These are phyloP conservation scores for Penicillium sp. DNA, from an alignment of 2,329 filamentous ascomycete species.

Conservation along the genomic window DNA sequence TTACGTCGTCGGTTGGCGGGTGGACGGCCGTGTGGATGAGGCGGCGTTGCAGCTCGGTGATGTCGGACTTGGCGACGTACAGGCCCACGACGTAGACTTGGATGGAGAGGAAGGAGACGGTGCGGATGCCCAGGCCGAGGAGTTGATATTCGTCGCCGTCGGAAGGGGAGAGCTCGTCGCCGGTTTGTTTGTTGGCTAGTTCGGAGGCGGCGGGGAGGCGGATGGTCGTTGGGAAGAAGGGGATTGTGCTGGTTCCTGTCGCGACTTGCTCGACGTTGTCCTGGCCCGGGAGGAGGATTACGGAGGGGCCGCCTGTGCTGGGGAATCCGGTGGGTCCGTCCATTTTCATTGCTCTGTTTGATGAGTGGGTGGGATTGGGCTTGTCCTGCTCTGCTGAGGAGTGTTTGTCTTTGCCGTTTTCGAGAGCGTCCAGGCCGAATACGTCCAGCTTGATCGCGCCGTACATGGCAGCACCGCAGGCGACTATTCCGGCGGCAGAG, in stretches of 20 bases:
- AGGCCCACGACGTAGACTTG: conserved; percentile 94
- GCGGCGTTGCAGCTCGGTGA: conserved; percentile 75
- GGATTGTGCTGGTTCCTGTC: conserved; percentile 79
- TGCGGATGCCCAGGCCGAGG: conserved; percentile 82
- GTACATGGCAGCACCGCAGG: conserved; percentile 45
- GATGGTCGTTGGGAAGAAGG: conserved; percentile 74
- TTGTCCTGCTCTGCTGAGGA: conserved; percentile 14
- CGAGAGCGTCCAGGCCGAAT: conserved; percentile 33
- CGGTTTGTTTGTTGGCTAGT: conserved; percentile 35
- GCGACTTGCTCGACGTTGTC: conserved; percentile 73
- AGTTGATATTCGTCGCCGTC: conserved; percentile 71
- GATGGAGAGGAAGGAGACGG: conserved; percentile 84
- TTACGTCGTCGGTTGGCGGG: conserved; percentile 28
- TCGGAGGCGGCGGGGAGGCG: conserved; percentile 56
- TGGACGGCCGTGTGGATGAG: conserved; percentile 69
- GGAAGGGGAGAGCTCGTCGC: conserved; percentile 41
- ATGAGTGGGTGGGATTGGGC: conserved; percentile 5
- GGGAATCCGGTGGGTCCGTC: conserved; percentile 45
- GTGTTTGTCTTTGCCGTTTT: conserved; percentile 16
- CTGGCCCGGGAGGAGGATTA: conserved; percentile 46
- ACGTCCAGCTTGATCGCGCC: conserved; percentile 42
- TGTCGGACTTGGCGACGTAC: conserved; percentile 82
- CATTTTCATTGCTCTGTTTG: conserved; percentile 36
- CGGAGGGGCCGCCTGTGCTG: conserved; percentile 30
- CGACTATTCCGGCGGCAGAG: conserved; percentile 42